Evolutionary conservation across 2,329 filamentous ascomycete genomes (phyloP).

Genomic region (Apiospora sp.): DNA sequence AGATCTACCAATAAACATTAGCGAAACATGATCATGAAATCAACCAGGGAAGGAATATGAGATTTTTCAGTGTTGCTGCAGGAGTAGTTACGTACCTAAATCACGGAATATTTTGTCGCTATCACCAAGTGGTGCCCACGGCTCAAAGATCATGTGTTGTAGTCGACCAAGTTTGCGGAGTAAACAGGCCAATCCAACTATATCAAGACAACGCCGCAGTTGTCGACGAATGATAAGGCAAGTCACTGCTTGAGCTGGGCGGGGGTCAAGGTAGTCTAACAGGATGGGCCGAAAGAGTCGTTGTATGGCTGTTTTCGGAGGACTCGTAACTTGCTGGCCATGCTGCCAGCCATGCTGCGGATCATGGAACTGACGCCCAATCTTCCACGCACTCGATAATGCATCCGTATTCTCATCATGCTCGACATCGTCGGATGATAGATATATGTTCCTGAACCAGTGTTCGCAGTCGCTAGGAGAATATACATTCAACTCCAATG

Average conservation of each 20-base stretch:
- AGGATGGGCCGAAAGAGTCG: not conserved
- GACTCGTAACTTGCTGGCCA: not conserved
- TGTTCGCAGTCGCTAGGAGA: not conserved
- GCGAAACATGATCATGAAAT: not conserved
- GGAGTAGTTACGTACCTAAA: not conserved
- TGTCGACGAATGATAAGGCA: not conserved
- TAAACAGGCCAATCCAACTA: not conserved
- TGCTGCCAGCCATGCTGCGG: not conserved
- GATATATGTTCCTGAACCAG: not conserved
- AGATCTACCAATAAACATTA: not conserved
- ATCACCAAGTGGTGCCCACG: not conserved
- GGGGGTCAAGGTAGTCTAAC: not conserved
- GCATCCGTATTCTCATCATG: conserved; percentile 35
- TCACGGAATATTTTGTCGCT: not conserved
- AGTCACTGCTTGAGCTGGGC: not conserved
- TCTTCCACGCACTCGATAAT: not conserved
- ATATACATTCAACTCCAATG: not conserved
- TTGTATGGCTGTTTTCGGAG: not conserved
- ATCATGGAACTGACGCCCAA: not conserved
- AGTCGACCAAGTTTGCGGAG: not conserved
- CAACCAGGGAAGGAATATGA: too few species aligned
- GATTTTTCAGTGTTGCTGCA: not conserved
- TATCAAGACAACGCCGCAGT: not conserved
- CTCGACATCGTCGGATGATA: not conserved
- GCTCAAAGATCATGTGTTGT: not conserved